phyloP scores from a whole-genome alignment of 768 basidiomycete genomes.

The Boletus edulis region DNA sequence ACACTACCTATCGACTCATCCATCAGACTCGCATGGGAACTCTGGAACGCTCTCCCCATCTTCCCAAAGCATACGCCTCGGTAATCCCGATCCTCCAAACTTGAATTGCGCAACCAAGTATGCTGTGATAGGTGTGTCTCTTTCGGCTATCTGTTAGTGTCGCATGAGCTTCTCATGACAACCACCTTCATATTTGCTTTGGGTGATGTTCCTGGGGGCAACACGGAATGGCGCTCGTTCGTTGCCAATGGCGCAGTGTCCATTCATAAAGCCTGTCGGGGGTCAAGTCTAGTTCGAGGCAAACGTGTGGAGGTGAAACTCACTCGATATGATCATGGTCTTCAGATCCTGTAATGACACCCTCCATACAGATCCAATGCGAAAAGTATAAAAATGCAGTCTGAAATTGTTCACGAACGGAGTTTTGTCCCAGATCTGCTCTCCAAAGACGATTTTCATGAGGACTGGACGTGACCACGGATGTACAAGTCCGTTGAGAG shows the following conservation, averaged over 20 bases:
- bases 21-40: not conserved
- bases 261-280: not conserved
- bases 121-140: not conserved
- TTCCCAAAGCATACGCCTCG: not conserved
- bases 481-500: constrained; percentile 1
- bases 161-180: not conserved
- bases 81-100: no score
- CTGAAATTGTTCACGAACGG: not conserved
- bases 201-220: not conserved
- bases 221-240: not conserved
- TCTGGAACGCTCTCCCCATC: no score
- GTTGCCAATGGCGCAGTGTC: not conserved
- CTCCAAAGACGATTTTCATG: not conserved
- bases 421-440: not conserved
- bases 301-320: not conserved
- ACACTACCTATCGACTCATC: not conserved
- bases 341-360: not conserved
- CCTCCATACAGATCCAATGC: constrained; percentile 1
- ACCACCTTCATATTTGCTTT: no score
- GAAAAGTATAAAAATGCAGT: constrained; percentile 4
- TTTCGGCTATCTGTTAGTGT: not conserved
- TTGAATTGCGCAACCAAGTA: no score
- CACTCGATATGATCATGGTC: not conserved
- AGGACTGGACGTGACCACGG: no score
- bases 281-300: not conserved